Percentiles rank a stretch among this genome's conserved stretches.
Evolutionary conservation across 2,329 filamentous ascomycete species (phyloP).

Genomic region (Metarhizium humberi): DNA sequence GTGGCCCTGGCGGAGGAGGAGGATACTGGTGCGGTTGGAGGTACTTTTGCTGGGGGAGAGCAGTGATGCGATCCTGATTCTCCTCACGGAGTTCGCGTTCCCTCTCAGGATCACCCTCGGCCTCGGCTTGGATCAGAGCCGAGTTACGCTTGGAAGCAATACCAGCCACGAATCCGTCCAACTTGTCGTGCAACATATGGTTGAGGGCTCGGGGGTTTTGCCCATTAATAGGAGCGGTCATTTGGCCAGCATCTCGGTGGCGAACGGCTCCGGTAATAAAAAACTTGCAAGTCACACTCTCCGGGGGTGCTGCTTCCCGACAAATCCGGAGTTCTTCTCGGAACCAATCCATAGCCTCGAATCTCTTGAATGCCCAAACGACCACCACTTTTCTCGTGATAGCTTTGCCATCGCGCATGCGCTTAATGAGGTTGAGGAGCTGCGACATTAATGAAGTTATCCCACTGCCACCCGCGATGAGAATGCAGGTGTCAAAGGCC

Average conservation of each 20-base stretch:
- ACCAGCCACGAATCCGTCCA: slow-evolving; percentile 79
- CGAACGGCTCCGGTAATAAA: slow-evolving; percentile 68
- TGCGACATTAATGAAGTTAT: slow-evolving; percentile 92
- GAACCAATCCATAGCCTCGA: slow-evolving; percentile 97
- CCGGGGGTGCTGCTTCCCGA: slow-evolving; percentile 77
- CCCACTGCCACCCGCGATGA: slow-evolving; percentile 89
- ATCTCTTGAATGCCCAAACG: slow-evolving; percentile 85
- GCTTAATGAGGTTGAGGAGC: slow-evolving; percentile 86
- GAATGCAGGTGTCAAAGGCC: slow-evolving; percentile 85
- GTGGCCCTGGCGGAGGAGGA: slow-evolving; percentile 13
- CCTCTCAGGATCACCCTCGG: slow-evolving; percentile 66
- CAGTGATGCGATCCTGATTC: slow-evolving; percentile 76
- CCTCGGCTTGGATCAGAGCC: slow-evolving; percentile 71
- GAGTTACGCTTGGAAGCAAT: slow-evolving; percentile 84
- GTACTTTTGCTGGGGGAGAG: slow-evolving; percentile 62
- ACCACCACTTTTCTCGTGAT: slow-evolving; percentile 86
- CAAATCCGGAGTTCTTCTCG: slow-evolving; percentile 89
- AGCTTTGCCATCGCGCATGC: slow-evolving; percentile 90
- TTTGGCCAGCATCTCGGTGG: slow-evolving; percentile 23
- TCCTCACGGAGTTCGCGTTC: slow-evolving; percentile 73
- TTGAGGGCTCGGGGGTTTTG: slow-evolving; percentile 49
- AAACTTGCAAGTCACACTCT: slow-evolving; percentile 87
- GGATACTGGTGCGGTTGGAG: slow-evolving; percentile 42
- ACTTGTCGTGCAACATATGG: slow-evolving; percentile 71
- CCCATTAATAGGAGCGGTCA: slow-evolving; percentile 34